Conservation (phyloP, 352 stramenopile species). For the Phytophthora chlamydospora region DNA sequence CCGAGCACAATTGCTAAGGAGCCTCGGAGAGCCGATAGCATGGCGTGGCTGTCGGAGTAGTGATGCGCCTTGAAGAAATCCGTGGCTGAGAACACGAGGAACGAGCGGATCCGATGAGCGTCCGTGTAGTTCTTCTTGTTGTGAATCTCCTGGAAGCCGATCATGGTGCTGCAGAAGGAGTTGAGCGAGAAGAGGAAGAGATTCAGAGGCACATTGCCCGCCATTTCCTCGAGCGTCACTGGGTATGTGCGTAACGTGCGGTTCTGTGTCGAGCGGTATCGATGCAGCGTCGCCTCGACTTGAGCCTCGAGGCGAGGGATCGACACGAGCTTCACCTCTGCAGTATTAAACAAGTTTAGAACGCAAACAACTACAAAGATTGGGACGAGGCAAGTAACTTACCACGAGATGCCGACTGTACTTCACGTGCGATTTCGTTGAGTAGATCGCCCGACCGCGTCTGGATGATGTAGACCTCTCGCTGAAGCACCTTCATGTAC, state of each 20-base stretch:
- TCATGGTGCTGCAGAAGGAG: slow-evolving; percentile 79
- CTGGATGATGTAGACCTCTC: slow-evolving; percentile 82
- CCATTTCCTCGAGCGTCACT: slow-evolving; percentile 64
- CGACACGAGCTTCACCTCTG: slow-evolving; percentile 57
- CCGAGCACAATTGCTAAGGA: slow-evolving; percentile 65
- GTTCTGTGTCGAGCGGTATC: slow-evolving; percentile 66
- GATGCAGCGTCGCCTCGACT: slow-evolving; percentile 71
- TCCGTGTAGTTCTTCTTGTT: slow-evolving; percentile 69
- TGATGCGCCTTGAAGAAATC: slow-evolving; percentile 56
- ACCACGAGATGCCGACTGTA: slow-evolving; percentile 56
- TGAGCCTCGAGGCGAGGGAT: slow-evolving; percentile 59
- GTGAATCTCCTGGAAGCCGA: slow-evolving; percentile 66
- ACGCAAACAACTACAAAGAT: neutral
- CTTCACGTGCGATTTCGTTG: slow-evolving; percentile 67
- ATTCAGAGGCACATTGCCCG: slow-evolving; percentile 79
- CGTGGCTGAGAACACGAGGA: slow-evolving; percentile 48
- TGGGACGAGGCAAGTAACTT: slow-evolving; percentile 15
- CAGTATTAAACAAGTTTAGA: slow-evolving; percentile 3
- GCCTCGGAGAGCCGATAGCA: slow-evolving; percentile 62
- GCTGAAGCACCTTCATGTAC: slow-evolving; percentile 80
- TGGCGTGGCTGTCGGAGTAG: slow-evolving; percentile 46
- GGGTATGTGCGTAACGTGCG: slow-evolving; percentile 55
- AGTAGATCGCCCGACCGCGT: slow-evolving; percentile 65
- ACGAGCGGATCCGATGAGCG: slow-evolving; percentile 50
- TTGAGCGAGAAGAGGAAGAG: slow-evolving; percentile 83